These are phyloP conservation scores for Puccinia polysora DNA, from an alignment of 1,284 basidiomycete genomes.

Conservation along the genomic window DNA sequence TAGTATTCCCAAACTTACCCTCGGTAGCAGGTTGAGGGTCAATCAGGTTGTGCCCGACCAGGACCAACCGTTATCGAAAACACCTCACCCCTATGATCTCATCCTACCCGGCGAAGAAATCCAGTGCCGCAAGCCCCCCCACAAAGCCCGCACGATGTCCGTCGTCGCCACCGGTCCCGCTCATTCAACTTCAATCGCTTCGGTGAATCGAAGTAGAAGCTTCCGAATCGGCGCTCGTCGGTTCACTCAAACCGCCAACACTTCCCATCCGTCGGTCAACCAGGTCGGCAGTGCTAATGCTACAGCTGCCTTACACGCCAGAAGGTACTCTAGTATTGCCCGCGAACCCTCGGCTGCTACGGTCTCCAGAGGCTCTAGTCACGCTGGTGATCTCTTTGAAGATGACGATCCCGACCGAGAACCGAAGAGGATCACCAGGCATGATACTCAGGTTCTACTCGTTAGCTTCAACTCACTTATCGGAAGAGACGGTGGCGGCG, in stretches of 20 bases:
- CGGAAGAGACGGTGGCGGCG: slow-evolving; percentile 39
- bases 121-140: background rate
- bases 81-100: slow-evolving; percentile 35
- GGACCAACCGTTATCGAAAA: background rate
- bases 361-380: background rate
- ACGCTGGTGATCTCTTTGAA: slow-evolving; percentile 4
- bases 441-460: slow-evolving; percentile 29
- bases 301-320: slow-evolving; percentile 32
- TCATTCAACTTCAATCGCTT: slow-evolving; percentile 1
- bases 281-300: background rate
- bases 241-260: slow-evolving; percentile 24
- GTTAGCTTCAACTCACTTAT: slow-evolving; percentile 36
- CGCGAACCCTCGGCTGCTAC: slow-evolving; percentile 34
- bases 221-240: slow-evolving; percentile 37
- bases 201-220: slow-evolving; percentile 10
- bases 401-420: slow-evolving; percentile 10
- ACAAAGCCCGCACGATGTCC: slow-evolving; percentile 18
- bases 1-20: slow-evolving; percentile 36
- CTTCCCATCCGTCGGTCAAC: slow-evolving; percentile 3
- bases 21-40: slow-evolving; percentile 4
- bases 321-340: slow-evolving; percentile 29
- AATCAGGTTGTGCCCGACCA: background rate
- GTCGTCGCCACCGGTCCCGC: background rate
- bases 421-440: slow-evolving; percentile 10
- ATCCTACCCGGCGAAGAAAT: slow-evolving; percentile 33